Evolutionary conservation across 768 basidiomycete species (phyloP).

Genomic region (Pleurotus salmoneostramineus): DNA sequence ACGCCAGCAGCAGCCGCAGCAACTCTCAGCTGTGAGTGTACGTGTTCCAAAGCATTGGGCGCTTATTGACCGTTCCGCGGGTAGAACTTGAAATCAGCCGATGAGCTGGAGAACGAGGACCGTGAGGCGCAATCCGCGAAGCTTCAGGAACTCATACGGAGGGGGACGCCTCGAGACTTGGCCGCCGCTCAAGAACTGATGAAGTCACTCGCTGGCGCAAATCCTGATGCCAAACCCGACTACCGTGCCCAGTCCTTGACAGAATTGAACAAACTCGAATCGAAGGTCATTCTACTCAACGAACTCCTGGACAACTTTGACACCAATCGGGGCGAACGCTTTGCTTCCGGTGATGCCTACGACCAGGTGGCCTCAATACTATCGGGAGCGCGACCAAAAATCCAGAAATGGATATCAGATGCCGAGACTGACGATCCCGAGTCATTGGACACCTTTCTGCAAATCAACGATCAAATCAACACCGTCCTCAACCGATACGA

Average conservation of each 20-base stretch:
- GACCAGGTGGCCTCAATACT: slow-evolving; percentile 94
- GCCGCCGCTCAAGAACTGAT: slow-evolving; percentile 96
- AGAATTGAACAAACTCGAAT: slow-evolving; percentile 92
- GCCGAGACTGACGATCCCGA: slow-evolving; percentile 88
- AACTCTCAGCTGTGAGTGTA: slow-evolving; percentile 34
- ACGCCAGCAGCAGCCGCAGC: slow-evolving; percentile 28
- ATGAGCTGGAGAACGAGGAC: slow-evolving; percentile 95
- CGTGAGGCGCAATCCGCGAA: slow-evolving; percentile 94
- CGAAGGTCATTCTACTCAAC: slow-evolving; percentile 92
- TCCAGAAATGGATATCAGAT: slow-evolving; percentile 98
- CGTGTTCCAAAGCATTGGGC: slow-evolving; percentile 20
- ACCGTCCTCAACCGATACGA: slow-evolving; percentile 87
- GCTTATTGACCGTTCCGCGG: neutral
- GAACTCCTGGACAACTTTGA: slow-evolving; percentile 96
- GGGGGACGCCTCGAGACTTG: slow-evolving; percentile 94
- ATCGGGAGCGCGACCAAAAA: slow-evolving; percentile 79
- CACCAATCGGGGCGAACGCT: slow-evolving; percentile 63
- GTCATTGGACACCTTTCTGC: slow-evolving; percentile 87
- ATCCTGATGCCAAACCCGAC: slow-evolving; percentile 92
- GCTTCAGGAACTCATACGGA: slow-evolving; percentile 95
- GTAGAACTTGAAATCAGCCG: slow-evolving; percentile 90
- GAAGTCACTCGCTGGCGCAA: slow-evolving; percentile 92
- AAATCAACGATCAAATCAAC: slow-evolving; percentile 99
- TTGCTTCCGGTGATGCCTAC: slow-evolving; percentile 89
- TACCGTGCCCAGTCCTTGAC: slow-evolving; percentile 86